phyloP scores from a whole-genome alignment of 73 alveolate species.

The Paramecium bursaria region DNA sequence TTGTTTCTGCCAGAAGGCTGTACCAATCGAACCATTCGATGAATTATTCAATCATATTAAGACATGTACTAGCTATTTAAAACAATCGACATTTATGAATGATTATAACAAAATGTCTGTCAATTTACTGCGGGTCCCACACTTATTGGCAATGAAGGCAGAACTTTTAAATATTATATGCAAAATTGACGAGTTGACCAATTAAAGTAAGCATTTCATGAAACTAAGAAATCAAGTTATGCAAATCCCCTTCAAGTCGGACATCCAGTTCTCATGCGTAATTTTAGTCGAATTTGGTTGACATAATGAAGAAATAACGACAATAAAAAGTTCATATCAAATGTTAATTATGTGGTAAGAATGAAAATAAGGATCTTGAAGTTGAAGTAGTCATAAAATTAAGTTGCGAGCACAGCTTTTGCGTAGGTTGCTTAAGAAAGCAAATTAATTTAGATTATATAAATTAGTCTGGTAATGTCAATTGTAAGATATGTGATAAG shows the following conservation, averaged over 20 bases:
- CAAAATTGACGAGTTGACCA: conserved; percentile 18
- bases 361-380: conserved; percentile 16
- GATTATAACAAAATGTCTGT: conserved; percentile 38
- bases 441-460: conserved; percentile 40
- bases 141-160: conserved; percentile 54
- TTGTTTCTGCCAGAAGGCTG: conserved; percentile 53
- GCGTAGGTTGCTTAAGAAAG: conserved; percentile 65
- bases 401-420: conserved; percentile 56
- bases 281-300: too few relatives aligned
- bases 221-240: not conserved
- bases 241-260: too few relatives aligned
- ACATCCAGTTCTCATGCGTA: too few relatives aligned
- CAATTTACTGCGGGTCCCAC: conserved; percentile 29
- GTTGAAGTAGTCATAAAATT: conserved; percentile 35
- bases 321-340: conserved; percentile 8
- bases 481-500: conserved; percentile 44
- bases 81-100: conserved; percentile 57
- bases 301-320: too few relatives aligned
- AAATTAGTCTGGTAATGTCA: conserved; percentile 27
- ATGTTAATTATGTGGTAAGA: conserved; percentile 11
- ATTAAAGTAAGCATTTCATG: not conserved
- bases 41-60: conserved; percentile 47
- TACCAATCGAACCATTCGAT: conserved; percentile 41
- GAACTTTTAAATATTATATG: conserved; percentile 38
- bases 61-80: conserved; percentile 24